Conservation (phyloP, 768 basidiomycete genomes). For the Suillus subluteus region DNA sequence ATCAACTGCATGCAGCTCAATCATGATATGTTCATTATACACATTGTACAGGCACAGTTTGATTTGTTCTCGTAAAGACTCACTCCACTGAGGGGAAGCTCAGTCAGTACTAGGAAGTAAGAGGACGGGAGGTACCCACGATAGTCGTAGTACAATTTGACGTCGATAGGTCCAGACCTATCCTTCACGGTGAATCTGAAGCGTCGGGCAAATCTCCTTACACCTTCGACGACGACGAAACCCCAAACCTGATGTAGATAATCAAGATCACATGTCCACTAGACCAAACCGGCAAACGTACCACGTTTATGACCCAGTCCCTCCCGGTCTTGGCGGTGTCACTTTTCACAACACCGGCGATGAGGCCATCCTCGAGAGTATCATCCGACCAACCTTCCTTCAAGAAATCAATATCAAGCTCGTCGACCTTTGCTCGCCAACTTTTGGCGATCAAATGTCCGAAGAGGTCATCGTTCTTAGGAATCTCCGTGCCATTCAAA, state of each 20-base stretch:
- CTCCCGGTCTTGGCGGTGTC: conserved; percentile 60
- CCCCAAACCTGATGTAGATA: conserved; percentile 49
- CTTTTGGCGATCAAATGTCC: conserved; percentile 55
- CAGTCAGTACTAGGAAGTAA: neutral
- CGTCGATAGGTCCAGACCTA: neutral
- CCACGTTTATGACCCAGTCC: conserved; percentile 64
- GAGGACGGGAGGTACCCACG: neutral
- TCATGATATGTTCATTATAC: neutral
- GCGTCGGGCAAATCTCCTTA: conserved; percentile 57
- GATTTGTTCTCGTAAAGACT: neutral
- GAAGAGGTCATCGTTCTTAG: conserved; percentile 56
- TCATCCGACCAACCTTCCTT: conserved; percentile 39
- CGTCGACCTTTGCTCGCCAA: conserved; percentile 47
- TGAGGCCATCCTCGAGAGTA: conserved; percentile 31
- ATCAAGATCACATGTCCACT: neutral
- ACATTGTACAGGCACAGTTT: neutral
- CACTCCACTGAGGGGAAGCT: neutral
- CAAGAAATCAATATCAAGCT: conserved; percentile 41
- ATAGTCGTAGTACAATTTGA: conserved; percentile 9
- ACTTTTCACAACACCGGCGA: conserved; percentile 45
- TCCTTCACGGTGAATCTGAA: conserved; percentile 51
- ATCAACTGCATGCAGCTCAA: neutral
- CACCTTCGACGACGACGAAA: conserved; percentile 54
- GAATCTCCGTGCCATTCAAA: conserved; percentile 51
- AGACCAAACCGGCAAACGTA: conserved; percentile 23